A percentile compares a stretch with the other conserved stretches of the same genome.
Evolutionary conservation across 1,139 yeast species (phyloP).

Genomic region (Geotrichum restrictum): DNA sequence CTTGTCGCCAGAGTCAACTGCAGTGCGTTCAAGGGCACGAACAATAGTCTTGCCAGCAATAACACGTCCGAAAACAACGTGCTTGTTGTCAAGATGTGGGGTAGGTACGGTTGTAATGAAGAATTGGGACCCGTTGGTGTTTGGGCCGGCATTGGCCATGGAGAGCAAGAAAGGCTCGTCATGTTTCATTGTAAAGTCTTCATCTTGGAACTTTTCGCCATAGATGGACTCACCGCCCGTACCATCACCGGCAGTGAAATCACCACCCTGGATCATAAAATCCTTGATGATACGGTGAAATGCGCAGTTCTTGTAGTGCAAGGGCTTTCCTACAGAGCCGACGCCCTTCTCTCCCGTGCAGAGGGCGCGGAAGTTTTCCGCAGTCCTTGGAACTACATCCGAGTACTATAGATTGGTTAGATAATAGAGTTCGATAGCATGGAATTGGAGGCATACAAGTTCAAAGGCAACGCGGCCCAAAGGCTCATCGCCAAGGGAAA

Average conservation of each 20-base stretch:
- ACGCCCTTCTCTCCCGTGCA: conserved; percentile 86
- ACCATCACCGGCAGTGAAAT: conserved; percentile 83
- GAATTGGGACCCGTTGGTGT: conserved; percentile 93
- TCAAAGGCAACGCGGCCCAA: conserved; percentile 73
- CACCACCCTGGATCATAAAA: conserved; percentile 61
- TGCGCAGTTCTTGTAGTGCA: conserved; percentile 69
- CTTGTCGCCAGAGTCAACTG: conserved; percentile 52
- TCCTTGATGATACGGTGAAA: conserved; percentile 87
- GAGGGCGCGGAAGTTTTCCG: conserved; percentile 85
- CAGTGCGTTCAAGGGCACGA: conserved; percentile 67
- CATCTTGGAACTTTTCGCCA: conserved; percentile 94
- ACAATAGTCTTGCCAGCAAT: conserved; percentile 77
- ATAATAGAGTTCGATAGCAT: too few species aligned
- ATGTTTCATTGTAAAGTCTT: conserved; percentile 71
- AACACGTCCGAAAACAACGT: conserved; percentile 92
- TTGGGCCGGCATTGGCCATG: conserved; percentile 96
- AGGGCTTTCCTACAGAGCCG: conserved; percentile 59
- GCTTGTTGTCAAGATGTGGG: conserved; percentile 87
- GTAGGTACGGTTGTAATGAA: conserved; percentile 81
- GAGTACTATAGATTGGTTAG: conserved; percentile 41
- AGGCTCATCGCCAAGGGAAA: conserved; percentile 69
- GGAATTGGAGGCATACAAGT: conserved; percentile 36
- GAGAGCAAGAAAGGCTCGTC: conserved; percentile 82
- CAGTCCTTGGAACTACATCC: conserved; percentile 86
- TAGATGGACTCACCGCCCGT: conserved; percentile 94